Evolutionary conservation across 2,329 filamentous ascomycete genomes (phyloP).

Genomic region (Cyphellophora europaea): DNA sequence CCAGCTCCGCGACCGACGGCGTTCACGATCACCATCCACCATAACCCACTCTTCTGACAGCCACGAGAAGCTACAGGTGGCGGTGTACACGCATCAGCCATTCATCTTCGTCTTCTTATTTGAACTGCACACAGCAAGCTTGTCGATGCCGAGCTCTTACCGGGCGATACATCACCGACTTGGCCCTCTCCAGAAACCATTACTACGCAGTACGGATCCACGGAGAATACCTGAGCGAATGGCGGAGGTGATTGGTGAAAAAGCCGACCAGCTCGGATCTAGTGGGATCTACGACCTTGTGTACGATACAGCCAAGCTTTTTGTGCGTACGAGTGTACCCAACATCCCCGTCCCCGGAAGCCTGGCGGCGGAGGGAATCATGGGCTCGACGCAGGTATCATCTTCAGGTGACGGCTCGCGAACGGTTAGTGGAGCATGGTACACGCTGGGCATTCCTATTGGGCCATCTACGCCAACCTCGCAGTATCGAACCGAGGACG

Average conservation of each 20-base stretch:
- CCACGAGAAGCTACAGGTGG: conserved; percentile 12
- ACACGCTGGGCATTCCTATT: conserved; percentile 7
- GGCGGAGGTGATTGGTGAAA: background rate
- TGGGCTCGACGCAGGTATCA: conserved; percentile 3
- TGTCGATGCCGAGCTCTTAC: conserved; percentile 35
- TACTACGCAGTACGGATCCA: conserved; percentile 37
- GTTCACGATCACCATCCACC: background rate
- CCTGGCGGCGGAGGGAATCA: conserved; percentile 16
- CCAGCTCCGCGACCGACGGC: conserved; percentile 15
- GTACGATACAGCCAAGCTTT: conserved; percentile 49
- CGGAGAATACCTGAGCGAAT: conserved; percentile 30
- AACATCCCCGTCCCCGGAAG: conserved; percentile 50
- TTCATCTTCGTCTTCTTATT: conserved; percentile 44
- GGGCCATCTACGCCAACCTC: conserved; percentile 9
- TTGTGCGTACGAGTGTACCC: conserved; percentile 52
- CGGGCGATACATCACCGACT: conserved; percentile 39
- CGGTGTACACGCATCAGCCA: conserved; percentile 31
- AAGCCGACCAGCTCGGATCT: background rate
- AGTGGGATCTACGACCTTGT: conserved; percentile 47
- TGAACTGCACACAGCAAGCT: conserved; percentile 30
- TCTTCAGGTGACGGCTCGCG: background rate
- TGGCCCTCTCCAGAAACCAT: conserved; percentile 36
- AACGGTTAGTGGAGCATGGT: conserved; percentile 9
- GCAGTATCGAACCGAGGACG: background rate
- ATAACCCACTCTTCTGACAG: background rate